Evolutionary conservation across 805 yeast species (phyloP).

Genomic region (Kurtzmaniella cleridarum): DNA sequence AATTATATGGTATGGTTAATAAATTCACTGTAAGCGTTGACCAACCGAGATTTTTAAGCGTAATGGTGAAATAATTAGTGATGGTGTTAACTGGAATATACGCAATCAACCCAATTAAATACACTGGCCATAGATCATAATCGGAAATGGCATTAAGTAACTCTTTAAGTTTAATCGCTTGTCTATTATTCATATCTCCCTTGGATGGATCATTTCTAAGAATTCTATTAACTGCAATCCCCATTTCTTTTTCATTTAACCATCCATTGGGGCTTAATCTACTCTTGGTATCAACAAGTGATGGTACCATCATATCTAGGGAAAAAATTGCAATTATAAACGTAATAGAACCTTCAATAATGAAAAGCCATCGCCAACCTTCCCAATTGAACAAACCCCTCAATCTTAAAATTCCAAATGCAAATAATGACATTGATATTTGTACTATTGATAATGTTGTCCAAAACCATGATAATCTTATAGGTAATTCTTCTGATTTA

Average conservation of each 20-base stretch:
- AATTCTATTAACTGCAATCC: constrained; percentile 52
- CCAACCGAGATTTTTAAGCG: constrained; percentile 26
- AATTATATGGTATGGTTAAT: constrained; percentile 44
- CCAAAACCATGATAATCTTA: constrained; percentile 22
- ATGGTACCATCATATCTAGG: constrained; percentile 47
- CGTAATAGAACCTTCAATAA: constrained; percentile 11
- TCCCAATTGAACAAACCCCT: constrained; percentile 14
- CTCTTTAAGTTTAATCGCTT: constrained; percentile 39
- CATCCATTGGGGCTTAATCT: constrained; percentile 44
- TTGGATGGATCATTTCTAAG: constrained; percentile 57
- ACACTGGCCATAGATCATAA: constrained; percentile 53
- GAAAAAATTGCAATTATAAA: constrained; percentile 39
- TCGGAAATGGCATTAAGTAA: constrained; percentile 40
- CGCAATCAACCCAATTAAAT: constrained; percentile 35
- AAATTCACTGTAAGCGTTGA: constrained; percentile 45
- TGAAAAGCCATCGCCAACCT: constrained; percentile 16
- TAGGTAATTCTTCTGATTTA: constrained; percentile 22
- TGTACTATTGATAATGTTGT: constrained; percentile 19
- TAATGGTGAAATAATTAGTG: constrained; percentile 41
- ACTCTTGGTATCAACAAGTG: constrained; percentile 45
- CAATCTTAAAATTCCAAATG: constrained; percentile 16
- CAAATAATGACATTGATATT: constrained; percentile 17
- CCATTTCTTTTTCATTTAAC: constrained; percentile 45
- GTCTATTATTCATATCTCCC: constrained; percentile 62
- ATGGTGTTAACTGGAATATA: constrained; percentile 16